A percentile compares a stretch with the other conserved stretches of the same genome.
Evolutionary conservation across 208 protist species (phyloP).

Genomic region (Blechomonas ayalai): DNA sequence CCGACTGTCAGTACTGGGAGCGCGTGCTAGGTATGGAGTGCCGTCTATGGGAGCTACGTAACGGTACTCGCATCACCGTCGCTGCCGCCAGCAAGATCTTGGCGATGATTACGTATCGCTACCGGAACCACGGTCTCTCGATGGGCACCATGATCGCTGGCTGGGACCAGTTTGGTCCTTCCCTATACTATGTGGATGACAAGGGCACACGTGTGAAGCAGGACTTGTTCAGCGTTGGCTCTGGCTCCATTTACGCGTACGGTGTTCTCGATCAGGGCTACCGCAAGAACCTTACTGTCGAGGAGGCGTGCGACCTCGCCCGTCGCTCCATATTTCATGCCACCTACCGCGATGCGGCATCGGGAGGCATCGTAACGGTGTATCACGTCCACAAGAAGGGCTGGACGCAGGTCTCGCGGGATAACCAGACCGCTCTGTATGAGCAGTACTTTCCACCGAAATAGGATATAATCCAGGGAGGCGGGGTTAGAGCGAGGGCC

Average conservation of each 20-base stretch:
- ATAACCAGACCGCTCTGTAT: conserved; percentile 90
- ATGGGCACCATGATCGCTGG: conserved; percentile 99
- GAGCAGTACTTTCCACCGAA: conserved; percentile 51
- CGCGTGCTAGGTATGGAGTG: conserved; percentile 95
- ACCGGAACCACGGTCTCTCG: conserved; percentile 96
- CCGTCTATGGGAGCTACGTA: conserved; percentile 91
- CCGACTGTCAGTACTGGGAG: conserved; percentile 99
- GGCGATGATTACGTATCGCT: conserved; percentile 98
- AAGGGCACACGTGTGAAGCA: conserved; percentile 98
- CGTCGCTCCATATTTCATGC: conserved; percentile 99
- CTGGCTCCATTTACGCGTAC: conserved; percentile 99
- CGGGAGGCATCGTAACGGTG: conserved; percentile 96
- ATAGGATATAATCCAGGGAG: no score
- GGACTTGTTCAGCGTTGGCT: conserved; percentile 98
- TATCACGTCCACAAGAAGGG: conserved; percentile 94
- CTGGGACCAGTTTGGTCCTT: conserved; percentile 95
- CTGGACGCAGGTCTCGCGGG: conserved; percentile 93
- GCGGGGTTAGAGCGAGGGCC: no score
- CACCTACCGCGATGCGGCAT: conserved; percentile 98
- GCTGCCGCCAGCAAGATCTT: conserved; percentile 99
- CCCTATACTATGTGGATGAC: conserved; percentile 99
- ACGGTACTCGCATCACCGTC: conserved; percentile 97
- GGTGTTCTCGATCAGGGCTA: conserved; percentile 98
- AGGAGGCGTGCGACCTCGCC: conserved; percentile 98
- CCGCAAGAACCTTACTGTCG: conserved; percentile 89